Conservation (phyloP, 2,329 filamentous ascomycete genomes). For the Neospermospora avenae region DNA sequence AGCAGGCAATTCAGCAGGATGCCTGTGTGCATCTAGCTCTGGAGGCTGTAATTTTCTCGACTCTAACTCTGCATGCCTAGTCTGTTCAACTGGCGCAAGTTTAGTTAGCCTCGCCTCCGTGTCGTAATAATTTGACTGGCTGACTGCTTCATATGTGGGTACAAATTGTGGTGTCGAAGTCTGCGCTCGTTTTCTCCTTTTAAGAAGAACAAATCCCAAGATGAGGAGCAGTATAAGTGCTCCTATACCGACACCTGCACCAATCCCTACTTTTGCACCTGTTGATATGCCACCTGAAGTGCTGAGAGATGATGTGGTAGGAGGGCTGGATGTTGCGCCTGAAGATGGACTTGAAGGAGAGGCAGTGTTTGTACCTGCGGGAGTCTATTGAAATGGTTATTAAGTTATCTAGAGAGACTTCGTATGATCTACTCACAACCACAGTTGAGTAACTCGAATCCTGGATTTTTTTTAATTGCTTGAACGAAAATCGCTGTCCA, state of each 20-base stretch:
- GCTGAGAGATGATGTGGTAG: neutral
- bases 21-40: neutral
- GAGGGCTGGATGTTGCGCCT: neutral
- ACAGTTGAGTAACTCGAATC: conserved; percentile 10
- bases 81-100: neutral
- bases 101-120: neutral
- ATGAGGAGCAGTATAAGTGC: neutral
- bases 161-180: neutral
- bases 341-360: neutral
- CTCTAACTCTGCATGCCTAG: neutral
- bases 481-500: conserved; percentile 17
- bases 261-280: conserved; percentile 15
- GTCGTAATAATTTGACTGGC: neutral
- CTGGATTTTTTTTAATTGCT: conserved; percentile 8
- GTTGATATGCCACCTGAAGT: conserved; percentile 6
- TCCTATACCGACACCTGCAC: conserved; percentile 7
- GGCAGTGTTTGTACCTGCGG: neutral
- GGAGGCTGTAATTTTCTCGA: neutral
- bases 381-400: neutral
- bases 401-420: neutral
- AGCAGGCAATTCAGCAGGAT: neutral
- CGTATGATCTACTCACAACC: conserved; percentile 1
- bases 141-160: neutral
- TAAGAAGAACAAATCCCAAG: conserved; percentile 8
- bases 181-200: neutral